Evolutionary conservation across 2,329 filamentous ascomycete genomes (phyloP).

Genomic region (Cadophora sp.): DNA sequence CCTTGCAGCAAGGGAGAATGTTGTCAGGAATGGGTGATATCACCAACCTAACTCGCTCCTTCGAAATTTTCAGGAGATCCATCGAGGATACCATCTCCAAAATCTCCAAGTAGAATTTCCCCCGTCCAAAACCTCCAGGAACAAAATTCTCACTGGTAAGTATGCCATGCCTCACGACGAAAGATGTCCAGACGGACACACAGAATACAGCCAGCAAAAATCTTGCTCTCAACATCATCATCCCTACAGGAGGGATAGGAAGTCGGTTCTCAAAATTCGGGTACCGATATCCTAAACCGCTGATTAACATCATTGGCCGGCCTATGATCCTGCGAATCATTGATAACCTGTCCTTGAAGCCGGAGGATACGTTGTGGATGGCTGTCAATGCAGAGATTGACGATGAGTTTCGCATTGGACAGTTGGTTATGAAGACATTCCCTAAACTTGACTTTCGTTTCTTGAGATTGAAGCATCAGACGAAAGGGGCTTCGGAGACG

Average conservation of each 20-base stretch:
- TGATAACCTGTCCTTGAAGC: conserved; percentile 18
- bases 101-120: neutral
- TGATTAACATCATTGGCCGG: conserved; percentile 24
- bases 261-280: conserved; percentile 38
- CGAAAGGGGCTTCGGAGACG: conserved; percentile 22
- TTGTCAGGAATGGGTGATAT: neutral
- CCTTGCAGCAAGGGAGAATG: conserved; percentile 9
- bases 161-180: neutral
- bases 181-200: neutral
- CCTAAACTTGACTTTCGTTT: conserved; percentile 17
- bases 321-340: conserved; percentile 23
- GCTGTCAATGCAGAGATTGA: conserved; percentile 21
- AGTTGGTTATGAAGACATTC: conserved; percentile 22
- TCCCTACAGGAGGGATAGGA: conserved; percentile 46
- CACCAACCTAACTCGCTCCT: neutral
- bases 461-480: conserved; percentile 26
- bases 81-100: too few relatives aligned
- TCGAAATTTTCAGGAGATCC: neutral
- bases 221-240: conserved; percentile 43
- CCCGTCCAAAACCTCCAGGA: neutral
- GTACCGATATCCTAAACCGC: conserved; percentile 22
- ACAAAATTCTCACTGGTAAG: neutral
- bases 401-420: conserved; percentile 21
- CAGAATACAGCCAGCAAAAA: conserved; percentile 20
- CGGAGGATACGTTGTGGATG: conserved; percentile 24